Base-by-base conservation (phyloP, 176 grass and related monocot genomes). In the Aegilops umbellulata region DNA sequence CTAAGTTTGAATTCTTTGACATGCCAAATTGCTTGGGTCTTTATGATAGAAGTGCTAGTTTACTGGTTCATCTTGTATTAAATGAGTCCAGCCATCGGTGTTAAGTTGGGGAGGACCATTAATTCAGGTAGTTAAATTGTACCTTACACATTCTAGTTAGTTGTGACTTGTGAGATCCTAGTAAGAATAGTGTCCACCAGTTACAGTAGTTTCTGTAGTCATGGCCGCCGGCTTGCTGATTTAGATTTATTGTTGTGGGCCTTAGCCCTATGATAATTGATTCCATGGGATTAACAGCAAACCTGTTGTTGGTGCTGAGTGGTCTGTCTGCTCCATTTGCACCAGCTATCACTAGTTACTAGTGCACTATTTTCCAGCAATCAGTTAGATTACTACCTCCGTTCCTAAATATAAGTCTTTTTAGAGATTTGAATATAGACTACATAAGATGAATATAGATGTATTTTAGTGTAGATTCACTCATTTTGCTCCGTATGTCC, bases 111-210 rank as follows among this genome's bases (percentile, higher is more conserved):
- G 36, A 74, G 4, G 39, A n/a, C n/a, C 41, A 41, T 8, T 19
- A 82, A 82, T 31, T 72, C 14, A 29, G 70, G 3, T 78, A 41
- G 53, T 70, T 77, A 68, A 76, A 89, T 35, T 62, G 44, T 76
- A 68, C 25, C 46, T 36, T 76, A 61, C 34, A 35, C 29, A 63
- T 90, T 57, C 19, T 41, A 27, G 14, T 88, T 81, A 46, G 8
- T 8, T 84, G 27, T 49, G 49, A 46, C 5, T 8, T 84, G 27
- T 49, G 49, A 58, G 32, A 65, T 53, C 36, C 6, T 70, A 82
- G 30, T 82, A 60, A 55, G 64, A 70, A 61, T 76, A 62, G 22
- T 64, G n/a, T 36, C 74, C 23, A 31, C 30, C 29, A 82, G 25
- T 61, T 78, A 11, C 58, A 69, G 34, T 79, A 46, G 41, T 80